Percentiles rank a stretch among this genome's conserved stretches.
Conservation (phyloP, 345 rosid species). For the Eucalyptus melliodora region DNA sequence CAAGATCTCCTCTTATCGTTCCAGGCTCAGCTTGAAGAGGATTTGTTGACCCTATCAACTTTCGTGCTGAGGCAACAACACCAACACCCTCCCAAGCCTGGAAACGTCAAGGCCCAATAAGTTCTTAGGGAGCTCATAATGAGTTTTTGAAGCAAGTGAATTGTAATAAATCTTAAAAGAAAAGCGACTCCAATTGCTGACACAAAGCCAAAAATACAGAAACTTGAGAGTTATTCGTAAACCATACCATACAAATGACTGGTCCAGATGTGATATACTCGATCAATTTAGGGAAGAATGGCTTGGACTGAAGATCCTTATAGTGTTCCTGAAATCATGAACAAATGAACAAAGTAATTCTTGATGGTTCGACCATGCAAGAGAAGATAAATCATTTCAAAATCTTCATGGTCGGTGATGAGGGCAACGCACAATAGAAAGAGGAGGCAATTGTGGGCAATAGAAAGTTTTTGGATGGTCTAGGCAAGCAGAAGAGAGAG, state of each 20-base stretch:
- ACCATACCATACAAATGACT: conserved; percentile 85
- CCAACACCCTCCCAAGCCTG: conserved; percentile 99
- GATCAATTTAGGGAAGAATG: conserved; percentile 79
- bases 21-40: conserved; percentile 99
- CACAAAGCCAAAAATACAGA: neutral
- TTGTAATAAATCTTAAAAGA: neutral
- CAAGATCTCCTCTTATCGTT: conserved; percentile 90
- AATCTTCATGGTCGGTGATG: neutral
- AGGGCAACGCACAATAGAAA: neutral
- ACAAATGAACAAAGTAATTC: neutral
- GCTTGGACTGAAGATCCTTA: conserved; percentile 71
- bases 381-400: neutral
- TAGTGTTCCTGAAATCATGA: conserved; percentile 63
- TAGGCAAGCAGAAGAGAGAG: neutral
- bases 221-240: neutral
- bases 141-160: neutral
- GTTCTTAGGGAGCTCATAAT: neutral
- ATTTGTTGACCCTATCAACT: conserved; percentile 82
- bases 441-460: neutral
- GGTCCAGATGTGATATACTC: conserved; percentile 93
- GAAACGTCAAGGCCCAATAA: neutral
- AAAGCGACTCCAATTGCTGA: neutral
- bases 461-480: neutral
- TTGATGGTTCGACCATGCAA: neutral
- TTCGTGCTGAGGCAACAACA: conserved; percentile 90